Evolutionary conservation across 2,329 filamentous ascomycete genomes (phyloP).

Genomic region (Ascochyta pisi): DNA sequence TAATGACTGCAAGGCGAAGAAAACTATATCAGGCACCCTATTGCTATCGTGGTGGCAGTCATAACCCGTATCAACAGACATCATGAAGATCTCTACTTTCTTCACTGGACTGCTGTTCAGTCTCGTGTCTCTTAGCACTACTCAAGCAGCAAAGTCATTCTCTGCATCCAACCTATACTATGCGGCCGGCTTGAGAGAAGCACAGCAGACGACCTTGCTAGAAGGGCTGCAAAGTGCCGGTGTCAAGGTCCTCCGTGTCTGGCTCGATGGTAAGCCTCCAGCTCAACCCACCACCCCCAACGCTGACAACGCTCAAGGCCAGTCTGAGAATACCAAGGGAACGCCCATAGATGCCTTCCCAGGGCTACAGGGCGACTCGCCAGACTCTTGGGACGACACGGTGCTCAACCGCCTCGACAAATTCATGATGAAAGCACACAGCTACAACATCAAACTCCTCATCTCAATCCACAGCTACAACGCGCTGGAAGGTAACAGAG

Average conservation of each 20-base stretch:
- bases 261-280: slow-evolving; percentile 9
- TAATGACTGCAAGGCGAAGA: background rate
- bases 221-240: slow-evolving; percentile 14
- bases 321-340: slow-evolving; percentile 14
- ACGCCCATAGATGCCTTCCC: slow-evolving; percentile 12
- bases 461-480: slow-evolving; percentile 22
- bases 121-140: slow-evolving; percentile 4
- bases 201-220: slow-evolving; percentile 3
- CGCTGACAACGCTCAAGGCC: slow-evolving; percentile 8
- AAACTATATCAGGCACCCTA: background rate
- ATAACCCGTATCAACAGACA: background rate
- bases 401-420: slow-evolving; percentile 19
- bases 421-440: slow-evolving; percentile 18
- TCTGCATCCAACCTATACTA: slow-evolving; percentile 16
- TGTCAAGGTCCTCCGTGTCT: slow-evolving; percentile 16
- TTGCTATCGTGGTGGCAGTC: background rate
- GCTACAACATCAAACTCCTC: slow-evolving; percentile 20
- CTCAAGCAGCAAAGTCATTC: slow-evolving; percentile 11
- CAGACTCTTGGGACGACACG: slow-evolving; percentile 12
- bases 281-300: background rate
- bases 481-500: slow-evolving; percentile 17
- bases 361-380: slow-evolving; percentile 12
- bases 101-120: slow-evolving; percentile 4
- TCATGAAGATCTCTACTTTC: slow-evolving; percentile 4
- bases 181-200: slow-evolving; percentile 11